Evolutionary conservation across 192 early-diverging fungal genomes (phyloP).

Genomic region (Neocallimastix lanati): DNA sequence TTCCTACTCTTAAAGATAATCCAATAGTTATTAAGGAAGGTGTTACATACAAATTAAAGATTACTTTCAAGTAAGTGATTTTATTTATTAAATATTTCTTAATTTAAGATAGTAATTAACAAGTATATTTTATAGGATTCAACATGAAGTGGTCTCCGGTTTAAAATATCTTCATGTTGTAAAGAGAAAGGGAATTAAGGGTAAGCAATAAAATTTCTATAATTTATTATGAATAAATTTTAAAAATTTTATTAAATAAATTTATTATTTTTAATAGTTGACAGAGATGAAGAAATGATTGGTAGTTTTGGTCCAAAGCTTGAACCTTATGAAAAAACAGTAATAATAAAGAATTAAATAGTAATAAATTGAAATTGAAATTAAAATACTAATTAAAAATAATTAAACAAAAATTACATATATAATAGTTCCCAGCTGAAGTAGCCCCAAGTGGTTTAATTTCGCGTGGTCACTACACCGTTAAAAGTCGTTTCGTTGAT

Average conservation of each 20-base stretch:
- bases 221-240: too few species aligned
- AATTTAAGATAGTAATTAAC: too few species aligned
- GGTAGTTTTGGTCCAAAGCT: constrained; percentile 78
- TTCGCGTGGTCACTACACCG: constrained; percentile 82
- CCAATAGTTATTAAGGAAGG: constrained; percentile 92
- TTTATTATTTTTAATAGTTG: too few species aligned
- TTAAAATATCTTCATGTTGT: constrained; percentile 87
- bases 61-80: constrained; percentile 54
- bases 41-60: constrained; percentile 77
- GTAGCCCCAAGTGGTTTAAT: constrained; percentile 85
- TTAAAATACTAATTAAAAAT: too few species aligned
- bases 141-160: constrained; percentile 87
- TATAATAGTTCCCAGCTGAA: constrained; percentile 54
- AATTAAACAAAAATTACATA: too few species aligned
- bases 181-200: constrained; percentile 61
- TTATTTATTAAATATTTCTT: too few species aligned
- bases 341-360: too few species aligned
- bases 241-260: too few species aligned
- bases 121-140: constrained; percentile 53
- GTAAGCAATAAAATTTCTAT: too few species aligned
- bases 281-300: constrained; percentile 89
- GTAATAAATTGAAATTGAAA: too few species aligned
- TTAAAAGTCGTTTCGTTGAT: constrained; percentile 82
- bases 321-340: constrained; percentile 65
- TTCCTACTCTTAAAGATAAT: constrained; percentile 46